phyloP scores from a whole-genome alignment of 1,284 basidiomycete genomes.

The Trichosporon sp. region DNA sequence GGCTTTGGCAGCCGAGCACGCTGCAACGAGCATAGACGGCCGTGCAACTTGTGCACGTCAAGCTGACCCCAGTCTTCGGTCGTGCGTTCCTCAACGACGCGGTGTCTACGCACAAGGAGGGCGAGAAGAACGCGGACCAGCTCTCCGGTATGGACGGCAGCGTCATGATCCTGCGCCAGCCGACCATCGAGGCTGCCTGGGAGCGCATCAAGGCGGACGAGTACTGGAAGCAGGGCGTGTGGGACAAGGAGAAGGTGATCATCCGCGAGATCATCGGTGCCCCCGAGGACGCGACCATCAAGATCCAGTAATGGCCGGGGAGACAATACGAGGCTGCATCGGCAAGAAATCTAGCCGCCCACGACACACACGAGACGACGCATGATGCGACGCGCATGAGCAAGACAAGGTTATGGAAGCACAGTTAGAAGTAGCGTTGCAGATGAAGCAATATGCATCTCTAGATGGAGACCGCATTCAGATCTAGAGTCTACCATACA shows the following conservation, averaged over 20 bases:
- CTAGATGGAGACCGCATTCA: not conserved
- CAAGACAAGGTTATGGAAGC: not conserved
- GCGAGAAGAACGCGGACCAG: conserved; percentile 15
- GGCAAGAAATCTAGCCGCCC: no score
- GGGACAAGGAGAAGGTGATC: conserved; percentile 37
- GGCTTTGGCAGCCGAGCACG: not conserved
- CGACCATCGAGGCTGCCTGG: conserved; percentile 35
- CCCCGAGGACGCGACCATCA: conserved; percentile 19
- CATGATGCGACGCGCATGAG: no score
- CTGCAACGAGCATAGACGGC: no score
- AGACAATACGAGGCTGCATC: not conserved
- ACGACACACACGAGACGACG: no score
- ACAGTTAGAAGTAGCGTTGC: not conserved
- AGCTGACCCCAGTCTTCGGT: conserved; percentile 22
- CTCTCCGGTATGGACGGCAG: conserved; percentile 35
- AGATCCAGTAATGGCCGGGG: conserved; percentile 17
- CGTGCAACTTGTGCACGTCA: no score
- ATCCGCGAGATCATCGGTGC: conserved; percentile 35
- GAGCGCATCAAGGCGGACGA: conserved; percentile 38
- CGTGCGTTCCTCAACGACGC: conserved; percentile 21
- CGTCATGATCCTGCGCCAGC: conserved; percentile 38
- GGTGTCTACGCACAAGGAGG: conserved; percentile 9
- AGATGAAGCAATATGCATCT: no score
- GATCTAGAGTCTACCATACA: not conserved
- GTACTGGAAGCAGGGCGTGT: conserved; percentile 45